Evolutionary conservation across 2,329 filamentous ascomycete genomes (phyloP), one percentile per base, ranked within the genome.

Genomic region (Aspergillus costaricaensis): DNA sequence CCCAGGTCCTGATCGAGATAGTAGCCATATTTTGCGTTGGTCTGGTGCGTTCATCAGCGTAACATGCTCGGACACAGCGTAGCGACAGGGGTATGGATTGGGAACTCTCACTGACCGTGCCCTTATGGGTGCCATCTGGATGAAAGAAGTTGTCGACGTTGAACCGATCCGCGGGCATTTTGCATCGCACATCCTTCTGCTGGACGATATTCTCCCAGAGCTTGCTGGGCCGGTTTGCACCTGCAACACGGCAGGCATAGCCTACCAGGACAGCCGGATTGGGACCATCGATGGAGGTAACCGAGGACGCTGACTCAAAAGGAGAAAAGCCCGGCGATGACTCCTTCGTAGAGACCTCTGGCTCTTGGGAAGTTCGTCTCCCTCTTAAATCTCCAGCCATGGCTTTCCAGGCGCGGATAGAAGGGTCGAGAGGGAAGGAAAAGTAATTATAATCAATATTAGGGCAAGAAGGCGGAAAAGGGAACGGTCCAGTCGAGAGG

Each of bases 221-320:
- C 15, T 55, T 51, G 17, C 43, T 38, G n/a, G 52, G 44, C 10
- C 15, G 47, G 3, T 39, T 27, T 14, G 58, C 52, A 2, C 58
- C 61, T 7, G 61, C 54, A 6, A 63, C 51, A 14, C 61, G 58
- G 30, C 58, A 61, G 5, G 55, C 57, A 38, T 58, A 51, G 9
- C 61, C 55, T 19, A 61, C 51, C 8, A 61, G 36, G 15, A 36
- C 52, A 39, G 52, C n/a, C 8, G 41, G 41, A 17, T 44, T 44
- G 7, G 41, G 41, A 12, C 41, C 41, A 12, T 44, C 41, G 41
- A 44, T 44, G 17, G 41, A 44, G 5, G 41, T 44, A 17, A 44
- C 41, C 4, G 41, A 44, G 9, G 41, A 44, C 19, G n/a, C 41
- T 17, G 41, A 44, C 41, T 44, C 41, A 19, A 44, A 44, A 12